phyloP scores from a whole-genome alignment of 495 filamentous ascomycete genomes.

The Hypomontagnella submonticulosa region DNA sequence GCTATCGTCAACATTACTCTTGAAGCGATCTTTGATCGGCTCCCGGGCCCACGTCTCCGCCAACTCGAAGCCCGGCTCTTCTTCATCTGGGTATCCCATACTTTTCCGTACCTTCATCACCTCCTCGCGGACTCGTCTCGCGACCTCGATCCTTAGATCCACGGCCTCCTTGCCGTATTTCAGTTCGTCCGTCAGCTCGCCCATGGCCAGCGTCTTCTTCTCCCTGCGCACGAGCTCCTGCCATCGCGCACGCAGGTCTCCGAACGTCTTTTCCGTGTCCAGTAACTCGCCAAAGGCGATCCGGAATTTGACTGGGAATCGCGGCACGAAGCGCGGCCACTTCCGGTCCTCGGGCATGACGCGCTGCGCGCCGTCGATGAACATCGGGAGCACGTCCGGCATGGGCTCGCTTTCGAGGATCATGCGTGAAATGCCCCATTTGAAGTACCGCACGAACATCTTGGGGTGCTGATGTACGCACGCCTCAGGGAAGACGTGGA shows the following conservation, averaged over 20 bases:
- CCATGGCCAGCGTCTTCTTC: slow-evolving; percentile 49
- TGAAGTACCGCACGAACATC: slow-evolving; percentile 92
- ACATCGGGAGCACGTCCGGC: slow-evolving; percentile 91
- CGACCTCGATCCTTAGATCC: slow-evolving; percentile 82
- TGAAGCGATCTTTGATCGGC: slow-evolving; percentile 53
- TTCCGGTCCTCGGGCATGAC: slow-evolving; percentile 83
- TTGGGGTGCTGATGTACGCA: slow-evolving; percentile 87
- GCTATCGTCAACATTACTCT: slow-evolving; percentile 60
- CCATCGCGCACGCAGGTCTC: slow-evolving; percentile 78
- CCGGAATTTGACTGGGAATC: slow-evolving; percentile 73
- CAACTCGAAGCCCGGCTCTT: slow-evolving; percentile 58
- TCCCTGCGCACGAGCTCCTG: slow-evolving; percentile 61
- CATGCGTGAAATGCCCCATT: slow-evolving; percentile 91
- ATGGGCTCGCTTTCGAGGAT: slow-evolving; percentile 86
- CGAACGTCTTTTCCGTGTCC: slow-evolving; percentile 69
- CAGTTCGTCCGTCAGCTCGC: slow-evolving; percentile 75
- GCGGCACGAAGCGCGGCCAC: slow-evolving; percentile 85
- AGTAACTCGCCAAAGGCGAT: slow-evolving; percentile 78
- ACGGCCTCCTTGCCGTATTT: slow-evolving; percentile 78
- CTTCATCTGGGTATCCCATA: slow-evolving; percentile 81
- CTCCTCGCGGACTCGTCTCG: slow-evolving; percentile 77
- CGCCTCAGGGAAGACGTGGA: slow-evolving; percentile 97
- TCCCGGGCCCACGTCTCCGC: slow-evolving; percentile 61
- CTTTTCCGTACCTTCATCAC: slow-evolving; percentile 78
- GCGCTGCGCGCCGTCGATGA: slow-evolving; percentile 85